Conservation (phyloP, 2,329 filamentous ascomycete species). For the Colletotrichum sp. region DNA sequence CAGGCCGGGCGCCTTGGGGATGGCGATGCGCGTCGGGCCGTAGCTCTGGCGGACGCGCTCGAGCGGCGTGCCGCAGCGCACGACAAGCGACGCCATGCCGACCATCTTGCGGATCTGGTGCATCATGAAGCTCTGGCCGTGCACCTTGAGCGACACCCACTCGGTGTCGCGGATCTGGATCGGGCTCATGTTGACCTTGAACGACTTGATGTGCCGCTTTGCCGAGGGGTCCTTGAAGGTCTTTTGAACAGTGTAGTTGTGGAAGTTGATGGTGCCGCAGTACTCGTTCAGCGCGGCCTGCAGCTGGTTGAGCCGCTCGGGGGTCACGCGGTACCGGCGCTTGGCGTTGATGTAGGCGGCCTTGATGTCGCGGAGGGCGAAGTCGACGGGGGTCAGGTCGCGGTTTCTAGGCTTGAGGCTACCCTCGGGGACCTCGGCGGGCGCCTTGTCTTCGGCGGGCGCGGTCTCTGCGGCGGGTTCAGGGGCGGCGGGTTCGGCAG, state of each 20-base stretch:
- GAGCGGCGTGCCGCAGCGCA: constrained; percentile 81
- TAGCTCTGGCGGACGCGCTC: constrained; percentile 78
- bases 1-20: constrained; percentile 91
- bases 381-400: constrained; percentile 60
- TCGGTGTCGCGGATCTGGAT: constrained; percentile 90
- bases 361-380: constrained; percentile 77
- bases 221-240: constrained; percentile 79
- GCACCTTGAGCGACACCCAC: constrained; percentile 95
- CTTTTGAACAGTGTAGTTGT: constrained; percentile 98
- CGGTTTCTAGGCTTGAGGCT: constrained; percentile 45
- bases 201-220: constrained; percentile 91
- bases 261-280: constrained; percentile 86
- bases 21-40: constrained; percentile 74
- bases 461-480: neutral
- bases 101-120: constrained; percentile 99
- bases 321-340: constrained; percentile 81
- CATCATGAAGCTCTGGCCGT: constrained; percentile 99
- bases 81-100: constrained; percentile 83
- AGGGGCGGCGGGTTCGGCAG: constrained; percentile 17
- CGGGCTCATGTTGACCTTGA: constrained; percentile 76
- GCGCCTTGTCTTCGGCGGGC: constrained; percentile 17
- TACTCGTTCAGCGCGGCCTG: constrained; percentile 79
- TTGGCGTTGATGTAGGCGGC: constrained; percentile 83
- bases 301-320: constrained; percentile 73
- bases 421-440: constrained; percentile 20